phyloP scores from a whole-genome alignment of 2,329 filamentous ascomycete genomes.

The Diaporthe citriasiana region DNA sequence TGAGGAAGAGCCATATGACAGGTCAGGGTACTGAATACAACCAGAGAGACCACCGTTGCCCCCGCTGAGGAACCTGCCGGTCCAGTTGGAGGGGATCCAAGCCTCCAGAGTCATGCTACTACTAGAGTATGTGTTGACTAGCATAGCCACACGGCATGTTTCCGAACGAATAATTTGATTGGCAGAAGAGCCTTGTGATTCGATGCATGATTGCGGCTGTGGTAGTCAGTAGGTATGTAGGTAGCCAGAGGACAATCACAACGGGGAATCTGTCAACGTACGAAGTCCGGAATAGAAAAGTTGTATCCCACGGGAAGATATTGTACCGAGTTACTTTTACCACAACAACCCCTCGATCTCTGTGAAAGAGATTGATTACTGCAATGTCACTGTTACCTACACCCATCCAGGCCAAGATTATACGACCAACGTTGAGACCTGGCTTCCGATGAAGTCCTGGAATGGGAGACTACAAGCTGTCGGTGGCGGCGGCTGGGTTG shows the following conservation, averaged over 20 bases:
- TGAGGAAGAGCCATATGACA: conserved; percentile 58
- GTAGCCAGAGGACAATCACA: not conserved
- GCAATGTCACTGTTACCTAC: conserved; percentile 34
- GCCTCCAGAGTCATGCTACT: conserved; percentile 62
- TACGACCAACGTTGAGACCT: conserved; percentile 10
- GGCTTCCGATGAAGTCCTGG: conserved; percentile 14
- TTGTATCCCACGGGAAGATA: not conserved
- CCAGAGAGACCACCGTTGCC: conserved; percentile 64
- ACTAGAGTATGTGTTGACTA: conserved; percentile 49
- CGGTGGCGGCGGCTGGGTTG: conserved; percentile 9
- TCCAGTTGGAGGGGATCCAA: conserved; percentile 63
- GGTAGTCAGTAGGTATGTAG: not conserved
- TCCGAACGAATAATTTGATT: not conserved
- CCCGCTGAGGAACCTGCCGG: conserved; percentile 59
- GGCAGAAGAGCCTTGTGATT: not conserved
- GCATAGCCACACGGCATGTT: conserved; percentile 48
- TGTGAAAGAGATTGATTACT: conserved; percentile 35
- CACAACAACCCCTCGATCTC: conserved; percentile 40
- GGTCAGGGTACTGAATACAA: conserved; percentile 62
- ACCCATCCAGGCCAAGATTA: conserved; percentile 21
- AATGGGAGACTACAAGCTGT: conserved; percentile 24
- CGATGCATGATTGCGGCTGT: conserved; percentile 14
- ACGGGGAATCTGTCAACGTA: not conserved
- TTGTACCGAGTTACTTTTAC: conserved; percentile 15
- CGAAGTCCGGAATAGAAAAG: conserved; percentile 1